Percentiles rank a stretch among this genome's conserved stretches.
phyloP scores from a whole-genome alignment of 176 grass and related monocot genomes.

The Lolium perenne region DNA sequence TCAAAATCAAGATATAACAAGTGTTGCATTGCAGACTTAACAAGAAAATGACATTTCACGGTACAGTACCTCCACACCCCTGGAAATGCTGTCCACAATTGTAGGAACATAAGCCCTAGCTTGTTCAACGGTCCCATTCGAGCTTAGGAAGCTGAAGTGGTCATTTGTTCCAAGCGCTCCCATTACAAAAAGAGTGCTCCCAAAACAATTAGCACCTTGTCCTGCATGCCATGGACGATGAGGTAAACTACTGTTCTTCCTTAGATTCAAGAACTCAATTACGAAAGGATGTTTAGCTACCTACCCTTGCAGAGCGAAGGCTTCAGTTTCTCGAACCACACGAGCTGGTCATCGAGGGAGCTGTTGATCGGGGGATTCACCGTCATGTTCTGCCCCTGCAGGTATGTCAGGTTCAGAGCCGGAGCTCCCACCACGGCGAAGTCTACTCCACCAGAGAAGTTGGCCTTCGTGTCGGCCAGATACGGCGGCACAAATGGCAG shows the following conservation, averaged over 20 bases:
- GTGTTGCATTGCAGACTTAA: not conserved
- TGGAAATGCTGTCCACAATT: conserved; percentile 37
- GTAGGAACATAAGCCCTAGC: conserved; percentile 36
- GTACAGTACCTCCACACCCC: conserved; percentile 44
- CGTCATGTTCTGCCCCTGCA: conserved; percentile 37
- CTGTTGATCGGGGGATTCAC: conserved; percentile 7
- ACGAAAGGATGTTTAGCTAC: not conserved
- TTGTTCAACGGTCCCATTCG: conserved; percentile 32
- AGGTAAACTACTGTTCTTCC: not conserved
- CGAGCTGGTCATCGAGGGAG: conserved; percentile 54
- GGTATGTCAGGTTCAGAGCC: conserved; percentile 49
- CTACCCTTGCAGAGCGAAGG: conserved; percentile 54
- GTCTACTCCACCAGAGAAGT: conserved; percentile 57
- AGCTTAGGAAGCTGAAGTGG: conserved; percentile 18
- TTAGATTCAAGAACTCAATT: not conserved
- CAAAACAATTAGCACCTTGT: conserved; percentile 28
- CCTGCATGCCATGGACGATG: not conserved
- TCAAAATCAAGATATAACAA: not conserved
- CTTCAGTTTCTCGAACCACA: conserved; percentile 56
- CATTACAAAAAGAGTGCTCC: conserved; percentile 43
- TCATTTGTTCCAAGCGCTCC: conserved; percentile 54
- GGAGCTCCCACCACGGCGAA: conserved; percentile 52
- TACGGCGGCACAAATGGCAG: conserved; percentile 53
- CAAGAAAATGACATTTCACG: not conserved
- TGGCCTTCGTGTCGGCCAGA: not conserved